Evolutionary conservation across 148 eudicot species (phyloP).

Genomic region (Rhododendron griersonianum): DNA sequence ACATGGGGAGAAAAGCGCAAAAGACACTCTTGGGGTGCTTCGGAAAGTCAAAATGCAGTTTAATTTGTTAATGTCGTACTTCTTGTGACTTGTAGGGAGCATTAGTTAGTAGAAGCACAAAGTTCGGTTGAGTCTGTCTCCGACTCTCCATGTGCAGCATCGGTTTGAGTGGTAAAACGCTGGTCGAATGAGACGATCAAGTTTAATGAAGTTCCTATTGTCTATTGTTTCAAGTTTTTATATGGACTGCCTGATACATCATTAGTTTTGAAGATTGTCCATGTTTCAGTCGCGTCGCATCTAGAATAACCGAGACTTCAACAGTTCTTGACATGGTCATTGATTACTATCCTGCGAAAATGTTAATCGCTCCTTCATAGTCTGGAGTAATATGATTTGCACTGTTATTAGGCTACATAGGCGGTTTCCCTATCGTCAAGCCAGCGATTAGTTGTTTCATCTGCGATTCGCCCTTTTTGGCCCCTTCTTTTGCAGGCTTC

Average conservation of each 20-base stretch:
- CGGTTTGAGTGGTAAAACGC: neutral
- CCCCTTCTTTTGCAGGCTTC: slow-evolving; percentile 36
- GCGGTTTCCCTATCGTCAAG: too few relatives aligned
- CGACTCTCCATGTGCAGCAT: neutral
- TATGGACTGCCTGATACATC: neutral
- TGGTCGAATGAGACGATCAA: neutral
- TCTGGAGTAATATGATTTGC: too few relatives aligned
- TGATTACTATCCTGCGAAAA: too few relatives aligned
- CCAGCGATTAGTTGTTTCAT: too few relatives aligned
- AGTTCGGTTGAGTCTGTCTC: neutral
- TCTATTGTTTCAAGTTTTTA: neutral
- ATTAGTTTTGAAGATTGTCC: too few relatives aligned
- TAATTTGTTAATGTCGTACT: neutral
- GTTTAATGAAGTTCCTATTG: neutral
- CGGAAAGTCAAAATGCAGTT: neutral
- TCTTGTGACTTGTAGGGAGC: neutral
- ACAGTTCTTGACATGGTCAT: too few relatives aligned
- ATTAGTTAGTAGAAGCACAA: neutral
- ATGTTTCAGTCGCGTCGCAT: too few relatives aligned
- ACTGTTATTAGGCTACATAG: too few relatives aligned
- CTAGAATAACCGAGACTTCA: too few relatives aligned
- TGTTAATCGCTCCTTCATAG: too few relatives aligned
- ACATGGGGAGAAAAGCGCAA: neutral
- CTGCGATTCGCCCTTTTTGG: too few relatives aligned
- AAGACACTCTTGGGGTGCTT: neutral